Evolutionary conservation across 805 yeast species (phyloP), one percentile per base, ranked within the genome.

Genomic region (Kodamaea restingae): DNA sequence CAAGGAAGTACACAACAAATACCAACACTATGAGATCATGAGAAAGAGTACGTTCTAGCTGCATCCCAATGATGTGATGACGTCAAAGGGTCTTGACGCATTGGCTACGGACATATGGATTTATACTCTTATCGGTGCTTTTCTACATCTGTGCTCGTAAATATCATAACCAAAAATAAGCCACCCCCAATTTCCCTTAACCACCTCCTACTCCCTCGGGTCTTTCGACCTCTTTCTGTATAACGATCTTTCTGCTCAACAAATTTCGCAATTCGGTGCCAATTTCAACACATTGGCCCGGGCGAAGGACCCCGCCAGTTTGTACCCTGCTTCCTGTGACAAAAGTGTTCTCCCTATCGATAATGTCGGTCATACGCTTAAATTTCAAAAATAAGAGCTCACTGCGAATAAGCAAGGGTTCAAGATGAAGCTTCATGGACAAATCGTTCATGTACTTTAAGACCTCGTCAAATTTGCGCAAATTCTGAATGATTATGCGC

Each of bases 361-460:
- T 78, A 25, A 88, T 73, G 39, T 80, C 85, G 40, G 90, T 76
- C 73, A 88, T 82, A 44, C 87, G 80, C 52, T 79, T 75, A 59
- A 88, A 93, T 47, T 84, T 77, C 47, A 86, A 70, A 54, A 88
- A 93, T 26, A 91, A 65, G 21, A 87, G 68, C 55, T 93, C 98
- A 4, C 95, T 81, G 30, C 96, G 71, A n/a, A 85, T 78, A 38
- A 91, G 70, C 32, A 88, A 65, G 48, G 86, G 95, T 34, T 84
- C 78, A 50, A 88, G 65, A 41, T 86, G 80, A 66, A 88, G 68
- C 2, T 80, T 74, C 69, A 83, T 83, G 36, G 87, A 80, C 43
- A 93, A 71, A 52, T 91, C 97, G 62, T 93, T 93, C 78, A 91
- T 84, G 57, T 84, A 93, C 64, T 85, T 88, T 53, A 93, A 73